Evolutionary conservation across 441 rosid genomes (phyloP).

Genomic region (Biscutella laevigata): DNA sequence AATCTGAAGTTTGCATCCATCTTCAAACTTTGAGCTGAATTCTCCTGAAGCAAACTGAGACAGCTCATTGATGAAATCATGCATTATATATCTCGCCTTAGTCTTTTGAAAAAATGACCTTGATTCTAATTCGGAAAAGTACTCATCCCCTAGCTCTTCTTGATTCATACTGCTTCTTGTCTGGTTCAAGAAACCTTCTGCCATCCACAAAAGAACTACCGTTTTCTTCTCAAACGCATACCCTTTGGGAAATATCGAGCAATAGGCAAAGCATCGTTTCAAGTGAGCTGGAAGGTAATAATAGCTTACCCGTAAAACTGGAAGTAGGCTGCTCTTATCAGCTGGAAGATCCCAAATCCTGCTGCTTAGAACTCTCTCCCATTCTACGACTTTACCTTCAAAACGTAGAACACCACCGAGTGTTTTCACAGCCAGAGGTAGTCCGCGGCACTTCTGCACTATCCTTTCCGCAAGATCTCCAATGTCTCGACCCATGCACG

Average conservation of each 20-base stretch:
- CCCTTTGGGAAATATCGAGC: conserved; percentile 33
- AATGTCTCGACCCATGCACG: conserved; percentile 15
- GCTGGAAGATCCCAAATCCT: conserved; percentile 33
- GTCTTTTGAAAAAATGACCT: conserved; percentile 29
- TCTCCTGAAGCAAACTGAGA: conserved; percentile 31
- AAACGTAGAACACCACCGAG: conserved; percentile 32
- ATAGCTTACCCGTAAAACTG: conserved; percentile 29
- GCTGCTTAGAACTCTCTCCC: conserved; percentile 33
- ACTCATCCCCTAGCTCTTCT: conserved; percentile 29
- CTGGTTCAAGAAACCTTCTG: conserved; percentile 31
- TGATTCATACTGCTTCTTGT: conserved; percentile 15
- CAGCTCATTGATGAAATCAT: conserved; percentile 30
- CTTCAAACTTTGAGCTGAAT: conserved; percentile 22
- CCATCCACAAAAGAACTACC: conserved; percentile 34
- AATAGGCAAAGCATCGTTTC: conserved; percentile 32
- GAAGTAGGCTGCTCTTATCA: conserved; percentile 26
- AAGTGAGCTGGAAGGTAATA: conserved; percentile 30
- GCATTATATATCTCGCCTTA: conserved; percentile 25
- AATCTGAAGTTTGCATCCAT: neutral
- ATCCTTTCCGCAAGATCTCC: conserved; percentile 30
- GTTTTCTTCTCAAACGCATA: conserved; percentile 28
- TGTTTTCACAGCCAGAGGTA: conserved; percentile 35
- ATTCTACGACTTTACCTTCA: conserved; percentile 24
- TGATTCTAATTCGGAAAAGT: conserved; percentile 24
- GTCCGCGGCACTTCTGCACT: conserved; percentile 33